These are phyloP conservation scores for Cydonia oblonga DNA, from an alignment of 331 rosid species.

Conservation along the genomic window DNA sequence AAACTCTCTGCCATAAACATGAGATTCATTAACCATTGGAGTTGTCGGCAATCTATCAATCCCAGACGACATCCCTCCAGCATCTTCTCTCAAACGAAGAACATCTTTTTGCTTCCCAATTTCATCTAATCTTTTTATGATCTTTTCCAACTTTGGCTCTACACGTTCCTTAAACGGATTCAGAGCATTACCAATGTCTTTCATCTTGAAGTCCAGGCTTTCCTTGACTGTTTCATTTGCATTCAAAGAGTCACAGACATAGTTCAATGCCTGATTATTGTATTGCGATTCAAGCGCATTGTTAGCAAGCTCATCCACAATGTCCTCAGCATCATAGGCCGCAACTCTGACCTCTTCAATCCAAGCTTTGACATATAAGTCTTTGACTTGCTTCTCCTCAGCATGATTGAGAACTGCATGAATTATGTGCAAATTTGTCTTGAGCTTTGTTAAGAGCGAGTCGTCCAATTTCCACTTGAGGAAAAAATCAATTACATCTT, in stretches of 20 bases:
- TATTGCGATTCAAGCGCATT: neutral
- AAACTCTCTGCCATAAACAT: conserved; percentile 18
- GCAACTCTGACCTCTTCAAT: conserved; percentile 11
- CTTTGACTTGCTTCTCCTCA: conserved; percentile 2
- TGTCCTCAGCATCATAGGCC: neutral
- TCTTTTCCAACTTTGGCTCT: neutral
- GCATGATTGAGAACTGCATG: conserved; percentile 13
- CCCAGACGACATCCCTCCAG: neutral
- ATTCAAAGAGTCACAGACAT: neutral
- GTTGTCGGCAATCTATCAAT: neutral
- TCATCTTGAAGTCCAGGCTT: neutral
- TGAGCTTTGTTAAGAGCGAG: neutral
- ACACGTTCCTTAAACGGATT: neutral
- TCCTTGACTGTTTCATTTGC: neutral
- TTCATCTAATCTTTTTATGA: neutral
- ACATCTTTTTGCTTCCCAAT: neutral
- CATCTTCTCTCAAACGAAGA: conserved; percentile 2
- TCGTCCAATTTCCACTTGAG: neutral
- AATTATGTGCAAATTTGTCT: neutral
- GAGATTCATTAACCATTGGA: conserved; percentile 5
- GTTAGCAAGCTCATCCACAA: conserved; percentile 5
- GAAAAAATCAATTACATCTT: conserved; percentile 10
- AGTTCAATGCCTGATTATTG: neutral
- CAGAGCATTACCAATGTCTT: neutral
- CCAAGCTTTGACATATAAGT: conserved; percentile 7